Evolutionary conservation across 768 basidiomycete species (phyloP), one percentile per base, ranked within the genome.

Genomic region (Tephrocybe sp.): DNA sequence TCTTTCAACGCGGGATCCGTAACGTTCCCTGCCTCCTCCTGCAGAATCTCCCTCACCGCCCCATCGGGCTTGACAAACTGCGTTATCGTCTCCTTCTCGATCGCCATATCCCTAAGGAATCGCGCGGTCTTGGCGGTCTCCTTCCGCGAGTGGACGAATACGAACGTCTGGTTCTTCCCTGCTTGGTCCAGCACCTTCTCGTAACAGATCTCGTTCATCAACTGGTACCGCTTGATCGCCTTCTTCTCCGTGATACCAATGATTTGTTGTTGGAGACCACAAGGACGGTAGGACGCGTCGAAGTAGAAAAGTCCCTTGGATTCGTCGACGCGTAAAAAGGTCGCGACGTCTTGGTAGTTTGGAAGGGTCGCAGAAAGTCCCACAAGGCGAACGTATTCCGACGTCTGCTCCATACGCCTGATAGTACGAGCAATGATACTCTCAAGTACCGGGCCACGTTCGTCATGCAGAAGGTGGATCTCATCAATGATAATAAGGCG

Each of bases 201-300:
- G 73, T 99, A 99, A 70, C 95, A 96, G 17, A 98, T 94, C 65
- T 98, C 95, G 68, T 99, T 99, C 80, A 92, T 96, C 55, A 98
- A 85, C 66, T 98, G 96, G 64, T 95, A 93, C 5, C 97, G 85
- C 68, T 96, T 98, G 78, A 98, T 98, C 0, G 97, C 97, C 68
- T 97, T 98, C 79, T 98, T 98, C 76, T 98, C 97, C 0, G 96
- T 98, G 51, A 99, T 84, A 36, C 97, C 97, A 53, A 98, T 84
- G 70, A 98, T 98, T 62, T 97, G 92, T 61, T 98, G 95, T 62
- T 95, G 92, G 16, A 99, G 84, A 2, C 87, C 90, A 62, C 97
- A 98, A 16, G 96, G 96, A 35, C 97, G 81, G 63, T 91, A 96
- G 0, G 91, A 83, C 0, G 93, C 87, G 60, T 99, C 96, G 61